Evolutionary conservation across 78 protist genomes (phyloP), one percentile per base, ranked within the genome.

Genomic region (Dictyostelium brefeldianum): DNA sequence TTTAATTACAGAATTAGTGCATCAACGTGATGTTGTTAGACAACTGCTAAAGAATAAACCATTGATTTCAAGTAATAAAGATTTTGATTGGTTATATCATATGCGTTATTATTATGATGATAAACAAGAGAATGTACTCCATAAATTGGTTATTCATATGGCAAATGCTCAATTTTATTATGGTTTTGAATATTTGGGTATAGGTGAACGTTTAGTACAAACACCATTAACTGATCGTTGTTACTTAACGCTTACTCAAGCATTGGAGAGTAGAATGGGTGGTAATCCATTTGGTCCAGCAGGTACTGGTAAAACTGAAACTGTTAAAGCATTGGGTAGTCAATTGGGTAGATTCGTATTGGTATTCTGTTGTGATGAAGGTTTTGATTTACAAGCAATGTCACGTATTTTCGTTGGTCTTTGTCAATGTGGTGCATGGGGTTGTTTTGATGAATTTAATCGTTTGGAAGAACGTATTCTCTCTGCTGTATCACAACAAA

Each of bases 391-490:
- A 83, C 96, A 94, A 64, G 98, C 99, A 22, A 98, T 99, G 99
- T 95, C 97, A 56, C 89, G 99, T 59, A 99, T 99, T 77, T 97
- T 99, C 62, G 97, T 97, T n/a, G 99, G 99, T 18, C 97, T 99
- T 46, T 98, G 99, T 81, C 97, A 94, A 81, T 95, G 95, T 27
- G 99, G 99, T 41, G 99, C 99, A 14, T 98, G 99, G 99, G 99
- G 99, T 81, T 99, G 99, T 96, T 99, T 99, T 83, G 99, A 99
- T 85, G 99, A 99, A 92, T 99, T 99, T 96, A 99, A 99, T 79
- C 97, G 99, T 18, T 98, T 99, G 25, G 99, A 99, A 71, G 99
- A 98, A 91, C 95, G 98, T 53, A 98, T 98, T 43, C 98, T 99
- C 53, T 98, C 99, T 7, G 99, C 99, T 20, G 99, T 99, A 14